Base-by-base conservation (phyloP, 2,329 filamentous ascomycete genomes). In the Daldinia eschscholtzii region DNA sequence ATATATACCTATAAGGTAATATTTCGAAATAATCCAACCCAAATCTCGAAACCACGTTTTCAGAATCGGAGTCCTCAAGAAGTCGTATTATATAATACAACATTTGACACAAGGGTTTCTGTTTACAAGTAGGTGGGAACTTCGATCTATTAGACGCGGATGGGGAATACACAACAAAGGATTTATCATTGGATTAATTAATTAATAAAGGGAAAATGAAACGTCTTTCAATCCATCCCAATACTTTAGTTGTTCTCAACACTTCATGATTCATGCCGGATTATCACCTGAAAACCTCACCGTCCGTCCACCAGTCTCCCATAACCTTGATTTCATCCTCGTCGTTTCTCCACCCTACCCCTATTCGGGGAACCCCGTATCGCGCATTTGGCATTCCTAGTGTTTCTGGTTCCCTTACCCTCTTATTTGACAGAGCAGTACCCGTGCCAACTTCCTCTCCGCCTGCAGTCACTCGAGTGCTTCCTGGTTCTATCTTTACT, bases 311-410 rank as follows among this genome's bases (percentile, higher is more conserved):
- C 46, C 46, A 52, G 7, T 52, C 15, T 18, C 46, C 46, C 13
- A n/a, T 41, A 5, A 41, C 28, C 53, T 26, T 1, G 20, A 28
- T 35, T 44, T 33, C 37, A 30, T 20, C 23, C n/a, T 60, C n/a
- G 4, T 50, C 37, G 4, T 28, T 12, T 35, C 42, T 61, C 74
- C 74, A 76, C 5, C 73, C 73, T 4, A 75, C 65, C 2, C 72
- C 74, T 44, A 59, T 53, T 23, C 70, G 67, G 20, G 68, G 67
- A 2, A 64, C 69, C 13, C 71, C 72, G 30, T 73, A 75, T 41
- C 35, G 48, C 2, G 74, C 73, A 37, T 63, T 64, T n/a, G 65
- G 64, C 66, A 69, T 64, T 3, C 74, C 74, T 57, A 75, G 35
- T 20, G 46, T 55, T 18, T 13, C 26, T 37, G 33, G 15, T 13